A percentile compares a stretch with the other conserved stretches of the same genome.
Conservation (phyloP, 192 early-diverging fungal genomes). For the Entomortierella parvispora region DNA sequence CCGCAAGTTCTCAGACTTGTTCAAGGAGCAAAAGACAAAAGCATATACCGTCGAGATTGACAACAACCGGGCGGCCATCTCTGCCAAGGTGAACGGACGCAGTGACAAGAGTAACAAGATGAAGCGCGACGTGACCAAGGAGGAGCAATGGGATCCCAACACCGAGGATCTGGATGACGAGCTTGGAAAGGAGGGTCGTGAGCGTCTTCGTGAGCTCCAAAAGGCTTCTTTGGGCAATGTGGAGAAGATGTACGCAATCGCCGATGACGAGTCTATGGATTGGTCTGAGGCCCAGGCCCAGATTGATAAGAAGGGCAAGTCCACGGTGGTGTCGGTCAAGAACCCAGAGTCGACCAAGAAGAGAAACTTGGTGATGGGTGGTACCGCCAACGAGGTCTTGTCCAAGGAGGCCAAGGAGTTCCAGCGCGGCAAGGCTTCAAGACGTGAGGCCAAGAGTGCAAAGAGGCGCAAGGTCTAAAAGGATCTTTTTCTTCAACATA, state of each 20-base stretch:
- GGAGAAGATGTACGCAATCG: slow-evolving; percentile 33
- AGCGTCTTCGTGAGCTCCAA: slow-evolving; percentile 71
- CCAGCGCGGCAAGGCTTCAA: slow-evolving; percentile 36
- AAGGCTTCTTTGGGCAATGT: slow-evolving; percentile 30
- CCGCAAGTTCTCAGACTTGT: slow-evolving; percentile 78
- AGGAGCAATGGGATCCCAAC: slow-evolving; percentile 89
- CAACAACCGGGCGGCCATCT: slow-evolving; percentile 49
- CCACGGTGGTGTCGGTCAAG: slow-evolving; percentile 78
- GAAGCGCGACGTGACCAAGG: slow-evolving; percentile 69
- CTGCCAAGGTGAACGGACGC: slow-evolving; percentile 24
- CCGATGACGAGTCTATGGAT: slow-evolving; percentile 63
- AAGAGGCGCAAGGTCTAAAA: slow-evolving; percentile 44
- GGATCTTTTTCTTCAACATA: too few species aligned
- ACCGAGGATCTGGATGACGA: slow-evolving; percentile 83
- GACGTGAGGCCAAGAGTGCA: slow-evolving; percentile 37
- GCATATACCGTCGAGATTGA: slow-evolving; percentile 56
- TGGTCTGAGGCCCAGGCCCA: slow-evolving; percentile 77
- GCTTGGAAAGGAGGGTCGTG: slow-evolving; percentile 83
- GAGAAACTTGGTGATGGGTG: slow-evolving; percentile 48
- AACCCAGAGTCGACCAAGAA: slow-evolving; percentile 72
- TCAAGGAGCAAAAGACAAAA: slow-evolving; percentile 70
- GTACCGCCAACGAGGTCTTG: slow-evolving; percentile 59
- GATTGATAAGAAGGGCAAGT: slow-evolving; percentile 66
- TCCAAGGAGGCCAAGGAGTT: slow-evolving; percentile 58
- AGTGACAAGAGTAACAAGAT: slow-evolving; percentile 40